Evolutionary conservation across 1,284 basidiomycete species (phyloP), one percentile per base, ranked within the genome.

Genomic region (Malassezia nana): DNA sequence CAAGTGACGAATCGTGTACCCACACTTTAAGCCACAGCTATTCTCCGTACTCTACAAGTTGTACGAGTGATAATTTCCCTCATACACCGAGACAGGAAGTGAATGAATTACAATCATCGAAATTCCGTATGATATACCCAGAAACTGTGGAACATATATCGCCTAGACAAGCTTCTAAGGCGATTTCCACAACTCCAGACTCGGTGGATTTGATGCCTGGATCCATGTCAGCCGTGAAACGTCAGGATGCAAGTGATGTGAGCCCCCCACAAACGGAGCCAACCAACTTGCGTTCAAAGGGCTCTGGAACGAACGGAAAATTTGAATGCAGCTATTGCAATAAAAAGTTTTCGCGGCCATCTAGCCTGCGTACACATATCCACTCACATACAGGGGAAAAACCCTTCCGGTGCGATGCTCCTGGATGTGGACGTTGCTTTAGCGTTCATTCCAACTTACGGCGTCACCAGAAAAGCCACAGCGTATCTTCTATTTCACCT

Each of bases 351-450:
- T 64, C 64, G 8, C 57, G 69, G 1, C 69, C 69, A 3, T 70
- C 67, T 12, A 68, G 66, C 20, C 58, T 72, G 38, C 65, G 65
- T 35, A 72, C 69, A n/a, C 69, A 72, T 43, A 63, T 65, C 22
- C 65, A 70, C 47, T 68, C 66, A 20, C 69, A 72, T 53, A 72
- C 69, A 2, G 69, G 69, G 7, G 69, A 72, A 33, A 72, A 72
- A 53, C 69, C 69, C 12, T 72, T 62, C 40, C 62, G 64, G 7
- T 72, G 69, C 57, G 60, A 64, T 35, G 59, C 60, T 29, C 64
- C 65, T 2, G 65, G 65, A 3, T 72, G 70, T 40, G 66, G 68
- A n/a, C 52, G 68, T 9, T 61, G 62, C 5, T 72, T 72, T 50
- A 69, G 67, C 48, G 70, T 72, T 6, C 69, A 72, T 33, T 68